A percentile compares a stretch with the other conserved stretches of the same genome.
Evolutionary conservation across 768 basidiomycete genomes (phyloP).

Genomic region (Podaxis sp.): DNA sequence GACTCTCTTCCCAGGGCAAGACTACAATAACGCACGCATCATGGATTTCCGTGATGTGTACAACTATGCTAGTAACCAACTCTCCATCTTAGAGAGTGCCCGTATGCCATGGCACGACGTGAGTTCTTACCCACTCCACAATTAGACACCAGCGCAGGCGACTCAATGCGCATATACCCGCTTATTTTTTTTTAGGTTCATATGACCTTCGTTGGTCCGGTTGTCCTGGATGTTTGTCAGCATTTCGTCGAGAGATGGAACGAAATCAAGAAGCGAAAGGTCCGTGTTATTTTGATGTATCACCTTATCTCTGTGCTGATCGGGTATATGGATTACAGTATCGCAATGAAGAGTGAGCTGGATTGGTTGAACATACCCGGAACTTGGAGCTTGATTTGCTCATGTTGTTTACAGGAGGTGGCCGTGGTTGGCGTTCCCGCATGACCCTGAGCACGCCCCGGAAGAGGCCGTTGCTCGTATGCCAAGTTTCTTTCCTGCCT

Average conservation of each 20-base stretch:
- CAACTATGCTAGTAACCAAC: slow-evolving; percentile 68
- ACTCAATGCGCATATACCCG: not conserved
- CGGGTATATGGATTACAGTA: slow-evolving; percentile 29
- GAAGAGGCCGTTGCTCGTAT: slow-evolving; percentile 65
- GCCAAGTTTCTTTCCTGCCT: slow-evolving; percentile 16
- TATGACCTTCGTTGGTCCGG: slow-evolving; percentile 79
- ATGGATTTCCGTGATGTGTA: slow-evolving; percentile 84
- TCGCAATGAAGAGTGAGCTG: slow-evolving; percentile 46
- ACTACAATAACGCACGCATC: slow-evolving; percentile 89
- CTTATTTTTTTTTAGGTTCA: slow-evolving; percentile 52
- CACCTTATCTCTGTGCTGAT: not conserved
- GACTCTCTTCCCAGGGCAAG: slow-evolving; percentile 91
- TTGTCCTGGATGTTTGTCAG: slow-evolving; percentile 88
- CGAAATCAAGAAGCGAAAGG: slow-evolving; percentile 82
- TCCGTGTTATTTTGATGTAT: slow-evolving; percentile 24
- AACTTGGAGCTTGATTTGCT: not conserved
- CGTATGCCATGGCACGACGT: slow-evolving; percentile 98
- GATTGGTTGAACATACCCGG: not conserved
- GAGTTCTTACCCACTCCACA: slow-evolving; percentile 25
- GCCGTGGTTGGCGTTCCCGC: slow-evolving; percentile 80
- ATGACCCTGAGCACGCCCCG: slow-evolving; percentile 59
- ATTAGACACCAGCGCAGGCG: not conserved
- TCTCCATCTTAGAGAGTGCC: slow-evolving; percentile 66
- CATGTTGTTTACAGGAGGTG: slow-evolving; percentile 23
- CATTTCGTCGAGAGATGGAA: slow-evolving; percentile 95